Evolutionary conservation across 257 asterid genomes (phyloP).

Genomic region (Nicotiana sylvestris): DNA sequence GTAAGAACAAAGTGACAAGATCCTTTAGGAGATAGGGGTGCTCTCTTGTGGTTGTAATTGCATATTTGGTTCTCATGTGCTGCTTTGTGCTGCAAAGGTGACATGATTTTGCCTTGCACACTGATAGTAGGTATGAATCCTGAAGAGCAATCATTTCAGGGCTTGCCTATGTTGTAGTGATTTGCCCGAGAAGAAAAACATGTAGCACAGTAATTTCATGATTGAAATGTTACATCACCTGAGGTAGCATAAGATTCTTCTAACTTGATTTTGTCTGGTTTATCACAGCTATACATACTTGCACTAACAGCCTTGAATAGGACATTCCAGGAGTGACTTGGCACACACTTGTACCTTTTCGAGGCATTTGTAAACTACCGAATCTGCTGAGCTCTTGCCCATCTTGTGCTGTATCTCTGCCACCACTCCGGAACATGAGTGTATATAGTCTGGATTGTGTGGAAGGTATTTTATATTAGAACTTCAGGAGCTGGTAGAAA

Average conservation of each 20-base stretch:
- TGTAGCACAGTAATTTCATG: conserved; percentile 23
- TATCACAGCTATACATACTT: conserved; percentile 28
- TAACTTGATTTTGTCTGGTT: conserved; percentile 37
- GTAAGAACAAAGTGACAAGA: too few species aligned
- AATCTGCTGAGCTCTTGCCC: conserved; percentile 20
- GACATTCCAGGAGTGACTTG: conserved; percentile 19
- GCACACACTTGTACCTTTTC: conserved; percentile 3
- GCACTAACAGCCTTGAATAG: conserved; percentile 32
- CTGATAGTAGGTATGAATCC: conserved; percentile 20
- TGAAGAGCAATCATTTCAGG: conserved; percentile 18
- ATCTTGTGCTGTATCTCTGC: conserved; percentile 9
- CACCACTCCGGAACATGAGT: conserved; percentile 23
- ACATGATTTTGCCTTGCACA: conserved; percentile 18
- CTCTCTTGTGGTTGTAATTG: conserved; percentile 15
- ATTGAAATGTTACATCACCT: conserved; percentile 25
- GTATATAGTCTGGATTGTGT: not conserved
- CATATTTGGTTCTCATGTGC: not conserved
- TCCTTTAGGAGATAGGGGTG: conserved; percentile 13
- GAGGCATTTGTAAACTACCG: conserved; percentile 28
- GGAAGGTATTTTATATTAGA: conserved; percentile 12
- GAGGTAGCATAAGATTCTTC: conserved; percentile 19
- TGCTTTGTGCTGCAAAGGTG: conserved; percentile 29
- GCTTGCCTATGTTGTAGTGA: conserved; percentile 22
- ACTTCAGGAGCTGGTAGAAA: not conserved
- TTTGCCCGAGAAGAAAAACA: conserved; percentile 28